These are phyloP conservation scores for Cystofilobasidium bisporidii DNA, from an alignment of 768 basidiomycete genomes.

Conservation along the genomic window DNA sequence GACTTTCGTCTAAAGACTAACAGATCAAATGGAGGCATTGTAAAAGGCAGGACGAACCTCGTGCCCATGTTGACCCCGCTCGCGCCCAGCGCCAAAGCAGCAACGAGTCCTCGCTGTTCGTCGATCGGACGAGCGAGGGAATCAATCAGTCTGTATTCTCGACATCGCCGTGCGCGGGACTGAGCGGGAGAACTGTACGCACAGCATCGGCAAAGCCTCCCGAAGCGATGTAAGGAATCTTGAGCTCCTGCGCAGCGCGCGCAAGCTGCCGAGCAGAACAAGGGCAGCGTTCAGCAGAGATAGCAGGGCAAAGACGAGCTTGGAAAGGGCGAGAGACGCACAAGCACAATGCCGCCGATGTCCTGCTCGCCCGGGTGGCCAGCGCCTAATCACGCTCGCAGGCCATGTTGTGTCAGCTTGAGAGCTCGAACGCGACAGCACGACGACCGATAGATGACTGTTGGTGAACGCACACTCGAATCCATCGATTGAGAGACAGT, in stretches of 20 bases:
- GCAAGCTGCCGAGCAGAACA: constrained; percentile 53
- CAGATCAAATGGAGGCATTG: constrained; percentile 7
- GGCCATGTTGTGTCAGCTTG: no score
- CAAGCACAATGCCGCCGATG: constrained; percentile 75
- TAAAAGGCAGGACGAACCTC: no score
- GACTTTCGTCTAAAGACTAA: background rate
- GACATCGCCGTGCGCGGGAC: background rate
- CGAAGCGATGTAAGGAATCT: constrained; percentile 76
- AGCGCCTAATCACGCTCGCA: background rate
- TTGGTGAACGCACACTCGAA: constrained; percentile 73
- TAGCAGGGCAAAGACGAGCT: no score
- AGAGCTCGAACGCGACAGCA: no score
- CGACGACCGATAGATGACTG: constrained; percentile 41
- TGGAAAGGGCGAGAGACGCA: constrained; percentile 37
- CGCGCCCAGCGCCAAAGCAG: constrained; percentile 71
- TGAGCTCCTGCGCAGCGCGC: constrained; percentile 71
- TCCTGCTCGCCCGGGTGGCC: constrained; percentile 65
- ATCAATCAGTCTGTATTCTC: no score
- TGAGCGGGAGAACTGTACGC: background rate
- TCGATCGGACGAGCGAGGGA: background rate
- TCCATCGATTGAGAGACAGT: constrained; percentile 78
- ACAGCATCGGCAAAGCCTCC: constrained; percentile 76
- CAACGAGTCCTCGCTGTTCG: constrained; percentile 57
- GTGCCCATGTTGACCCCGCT: constrained; percentile 70
- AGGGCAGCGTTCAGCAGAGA: background rate